These are phyloP conservation scores for Pachysandra terminalis DNA, from an alignment of 164 flowering plant genomes.

Conservation along the genomic window DNA sequence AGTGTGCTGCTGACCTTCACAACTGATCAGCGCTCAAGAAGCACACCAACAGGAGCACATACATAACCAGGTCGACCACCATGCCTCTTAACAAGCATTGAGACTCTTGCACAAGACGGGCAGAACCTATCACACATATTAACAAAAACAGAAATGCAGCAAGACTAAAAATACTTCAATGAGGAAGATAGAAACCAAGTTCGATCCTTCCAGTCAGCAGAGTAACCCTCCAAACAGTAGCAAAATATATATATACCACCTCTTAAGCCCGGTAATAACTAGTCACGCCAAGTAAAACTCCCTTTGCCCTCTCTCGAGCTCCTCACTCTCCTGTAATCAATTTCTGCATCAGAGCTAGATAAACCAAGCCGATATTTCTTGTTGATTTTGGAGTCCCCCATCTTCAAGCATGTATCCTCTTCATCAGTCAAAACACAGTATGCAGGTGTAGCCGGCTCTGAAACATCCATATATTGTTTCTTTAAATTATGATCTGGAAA, in stretches of 20 bases:
- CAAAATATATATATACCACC: too few species aligned
- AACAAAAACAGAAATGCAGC: slow-evolving; percentile 4
- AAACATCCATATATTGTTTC: slow-evolving; percentile 27
- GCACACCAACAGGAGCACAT: too few species aligned
- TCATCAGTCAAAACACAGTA: slow-evolving; percentile 33
- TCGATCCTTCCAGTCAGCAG: slow-evolving; percentile 28
- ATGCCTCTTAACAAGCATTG: too few species aligned
- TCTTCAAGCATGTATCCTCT: slow-evolving; percentile 53
- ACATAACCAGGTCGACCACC: too few species aligned
- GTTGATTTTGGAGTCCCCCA: slow-evolving; percentile 39
- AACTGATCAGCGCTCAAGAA: too few species aligned
- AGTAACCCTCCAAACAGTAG: slow-evolving; percentile 17
- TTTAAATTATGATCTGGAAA: slow-evolving; percentile 35
- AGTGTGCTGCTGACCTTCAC: too few species aligned
- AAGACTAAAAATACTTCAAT: slow-evolving; percentile 13
- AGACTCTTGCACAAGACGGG: too few species aligned
- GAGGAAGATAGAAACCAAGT: slow-evolving; percentile 12
- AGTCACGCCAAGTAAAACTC: slow-evolving; percentile 41
- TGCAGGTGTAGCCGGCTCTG: slow-evolving; percentile 27
- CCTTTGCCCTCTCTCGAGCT: slow-evolving; percentile 58
- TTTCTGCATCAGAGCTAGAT: slow-evolving; percentile 84
- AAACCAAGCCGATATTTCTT: slow-evolving; percentile 54
- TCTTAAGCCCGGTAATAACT: slow-evolving; percentile 4
- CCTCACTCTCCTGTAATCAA: slow-evolving; percentile 82
- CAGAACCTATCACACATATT: too few species aligned